Percentiles rank a stretch among this genome's conserved stretches.
Evolutionary conservation across 768 basidiomycete species (phyloP).

Genomic region (Postia placenta): DNA sequence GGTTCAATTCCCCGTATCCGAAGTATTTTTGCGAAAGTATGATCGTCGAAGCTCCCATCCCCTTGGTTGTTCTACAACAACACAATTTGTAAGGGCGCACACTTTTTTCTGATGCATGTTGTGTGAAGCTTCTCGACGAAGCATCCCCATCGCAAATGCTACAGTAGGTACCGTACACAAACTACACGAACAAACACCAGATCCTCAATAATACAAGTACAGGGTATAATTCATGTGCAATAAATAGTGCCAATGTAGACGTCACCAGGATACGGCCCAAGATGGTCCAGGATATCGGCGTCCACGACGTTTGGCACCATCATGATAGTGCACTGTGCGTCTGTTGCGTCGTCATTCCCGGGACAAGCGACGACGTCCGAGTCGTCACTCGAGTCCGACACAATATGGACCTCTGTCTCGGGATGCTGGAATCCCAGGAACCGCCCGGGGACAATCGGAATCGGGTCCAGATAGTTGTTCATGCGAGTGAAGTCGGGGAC

Average conservation of each 20-base stretch:
- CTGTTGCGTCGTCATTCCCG: conserved; percentile 49
- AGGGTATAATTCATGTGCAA: conserved; percentile 15
- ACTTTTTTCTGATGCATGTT: too few relatives aligned
- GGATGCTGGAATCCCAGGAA: conserved; percentile 46
- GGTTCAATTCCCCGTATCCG: conserved; percentile 37
- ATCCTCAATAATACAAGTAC: too few relatives aligned
- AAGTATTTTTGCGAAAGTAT: too few relatives aligned
- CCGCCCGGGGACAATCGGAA: conserved; percentile 53
- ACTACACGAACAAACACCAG: too few relatives aligned
- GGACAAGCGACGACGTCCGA: conserved; percentile 34
- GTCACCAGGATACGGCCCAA: conserved; percentile 42
- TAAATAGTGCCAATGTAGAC: conserved; percentile 48
- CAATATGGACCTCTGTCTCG: conserved; percentile 48
- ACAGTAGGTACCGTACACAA: too few relatives aligned
- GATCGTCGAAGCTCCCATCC: too few relatives aligned
- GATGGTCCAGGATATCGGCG: conserved; percentile 47
- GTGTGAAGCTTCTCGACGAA: too few relatives aligned
- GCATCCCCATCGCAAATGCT: too few relatives aligned
- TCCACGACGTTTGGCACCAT: conserved; percentile 49
- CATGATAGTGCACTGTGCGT: conserved; percentile 45
- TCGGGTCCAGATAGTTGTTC: conserved; percentile 32
- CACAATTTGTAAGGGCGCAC: too few relatives aligned
- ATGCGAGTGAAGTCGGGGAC: conserved; percentile 23
- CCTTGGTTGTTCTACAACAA: too few relatives aligned
- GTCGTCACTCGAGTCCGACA: conserved; percentile 24